Evolutionary conservation across 768 basidiomycete genomes (phyloP).

Genomic region (Lactarius pseudohatsudake): DNA sequence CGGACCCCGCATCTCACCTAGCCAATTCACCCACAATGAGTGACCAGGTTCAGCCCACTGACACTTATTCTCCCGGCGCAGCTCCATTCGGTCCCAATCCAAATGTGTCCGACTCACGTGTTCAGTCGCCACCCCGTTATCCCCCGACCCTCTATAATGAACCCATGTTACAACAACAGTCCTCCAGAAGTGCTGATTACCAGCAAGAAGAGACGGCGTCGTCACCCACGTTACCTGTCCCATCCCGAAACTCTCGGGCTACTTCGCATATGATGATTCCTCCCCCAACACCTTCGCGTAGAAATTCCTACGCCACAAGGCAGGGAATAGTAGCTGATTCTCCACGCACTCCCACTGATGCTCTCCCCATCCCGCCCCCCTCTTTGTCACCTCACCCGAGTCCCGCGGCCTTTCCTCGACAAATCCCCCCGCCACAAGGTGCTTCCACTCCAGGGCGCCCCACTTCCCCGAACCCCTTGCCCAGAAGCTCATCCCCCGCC

Average conservation of each 20-base stretch:
- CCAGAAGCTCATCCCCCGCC: conserved; percentile 20
- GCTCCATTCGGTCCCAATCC: conserved; percentile 1
- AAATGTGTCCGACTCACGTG: neutral
- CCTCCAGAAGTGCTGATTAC: neutral
- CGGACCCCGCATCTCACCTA: conserved; percentile 7
- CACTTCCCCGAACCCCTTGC: conserved; percentile 19
- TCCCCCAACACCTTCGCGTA: neutral
- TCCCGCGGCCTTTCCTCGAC: conserved; percentile 7
- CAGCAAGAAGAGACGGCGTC: conserved; percentile 7
- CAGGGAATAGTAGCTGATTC: conserved; percentile 8
- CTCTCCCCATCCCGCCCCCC: conserved; percentile 20
- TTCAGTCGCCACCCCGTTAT: conserved; percentile 13
- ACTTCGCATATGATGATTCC: conserved; percentile 4
- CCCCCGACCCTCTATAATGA: conserved; percentile 24
- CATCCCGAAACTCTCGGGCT: conserved; percentile 9
- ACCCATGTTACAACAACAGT: conserved; percentile 17
- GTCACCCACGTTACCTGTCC: conserved; percentile 13
- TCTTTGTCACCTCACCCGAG: conserved; percentile 23
- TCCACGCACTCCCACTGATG: conserved; percentile 11
- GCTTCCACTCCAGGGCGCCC: conserved; percentile 12
- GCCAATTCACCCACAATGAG: neutral
- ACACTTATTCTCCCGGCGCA: neutral
- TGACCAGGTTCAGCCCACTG: neutral
- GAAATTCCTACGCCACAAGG: neutral
- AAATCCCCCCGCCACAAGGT: conserved; percentile 10